phyloP scores from a whole-genome alignment of 148 eudicot genomes.

The Spergularia bocconei region DNA sequence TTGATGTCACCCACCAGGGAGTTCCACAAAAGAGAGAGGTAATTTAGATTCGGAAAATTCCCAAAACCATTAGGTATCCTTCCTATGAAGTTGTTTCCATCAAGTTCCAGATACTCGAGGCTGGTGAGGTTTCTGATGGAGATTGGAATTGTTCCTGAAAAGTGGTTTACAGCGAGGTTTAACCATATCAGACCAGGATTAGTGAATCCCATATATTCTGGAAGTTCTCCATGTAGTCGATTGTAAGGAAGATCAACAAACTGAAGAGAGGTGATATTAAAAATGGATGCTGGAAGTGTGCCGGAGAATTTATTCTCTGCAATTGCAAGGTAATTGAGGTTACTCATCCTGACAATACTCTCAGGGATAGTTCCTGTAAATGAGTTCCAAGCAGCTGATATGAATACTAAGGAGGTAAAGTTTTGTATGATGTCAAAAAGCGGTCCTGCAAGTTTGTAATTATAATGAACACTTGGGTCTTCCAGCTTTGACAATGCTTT shows the following conservation, averaged over 20 bases:
- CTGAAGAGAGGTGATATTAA: constrained; percentile 29
- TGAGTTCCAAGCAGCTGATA: constrained; percentile 8
- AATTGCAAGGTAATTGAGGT: not conserved
- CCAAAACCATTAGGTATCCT: constrained; percentile 12
- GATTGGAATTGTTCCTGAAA: constrained; percentile 33
- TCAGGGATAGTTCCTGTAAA: constrained; percentile 32
- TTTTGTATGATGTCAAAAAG: constrained; percentile 8
- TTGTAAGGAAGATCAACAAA: constrained; percentile 8
- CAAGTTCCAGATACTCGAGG: constrained; percentile 8
- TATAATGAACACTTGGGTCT: not conserved
- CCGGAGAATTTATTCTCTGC: constrained; percentile 26
- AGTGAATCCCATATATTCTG: constrained; percentile 18
- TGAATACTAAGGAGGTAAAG: not conserved
- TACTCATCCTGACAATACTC: constrained; percentile 21
- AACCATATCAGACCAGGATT: constrained; percentile 24
- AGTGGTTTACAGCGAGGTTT: not conserved
- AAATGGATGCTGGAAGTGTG: constrained; percentile 31
- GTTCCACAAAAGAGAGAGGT: not conserved
- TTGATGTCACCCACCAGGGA: constrained; percentile 25
- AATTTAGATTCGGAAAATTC: not conserved
- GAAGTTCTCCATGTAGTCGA: constrained; percentile 31
- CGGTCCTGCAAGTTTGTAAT: constrained; percentile 30
- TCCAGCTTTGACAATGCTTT: constrained; percentile 21
- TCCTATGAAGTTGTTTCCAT: constrained; percentile 15
- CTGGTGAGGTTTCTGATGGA: constrained; percentile 34